Percentiles rank a stretch among this genome's conserved stretches.
phyloP scores from a whole-genome alignment of 1,284 basidiomycete genomes.

The Ganoderma sinense region DNA sequence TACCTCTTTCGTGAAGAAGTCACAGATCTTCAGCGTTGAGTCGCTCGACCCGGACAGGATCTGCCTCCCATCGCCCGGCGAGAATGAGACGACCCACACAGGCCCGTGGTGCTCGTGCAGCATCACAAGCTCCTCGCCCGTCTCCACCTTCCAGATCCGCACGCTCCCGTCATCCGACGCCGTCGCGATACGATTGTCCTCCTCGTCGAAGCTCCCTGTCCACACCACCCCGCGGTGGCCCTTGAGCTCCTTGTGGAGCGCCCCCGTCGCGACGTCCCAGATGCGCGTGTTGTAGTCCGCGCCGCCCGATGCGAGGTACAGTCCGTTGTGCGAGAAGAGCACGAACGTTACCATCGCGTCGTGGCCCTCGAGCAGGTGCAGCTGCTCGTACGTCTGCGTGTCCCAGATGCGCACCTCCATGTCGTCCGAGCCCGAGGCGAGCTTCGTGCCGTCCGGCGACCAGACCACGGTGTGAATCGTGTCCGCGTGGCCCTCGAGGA shows the following conservation, averaged over 20 bases:
- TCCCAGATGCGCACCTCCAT: neutral
- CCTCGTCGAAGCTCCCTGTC: constrained; percentile 25
- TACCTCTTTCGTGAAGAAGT: constrained; percentile 28
- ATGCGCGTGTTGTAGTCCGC: constrained; percentile 25
- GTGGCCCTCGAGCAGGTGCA: constrained; percentile 11
- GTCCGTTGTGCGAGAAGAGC: constrained; percentile 32
- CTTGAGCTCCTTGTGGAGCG: constrained; percentile 12
- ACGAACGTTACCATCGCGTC: constrained; percentile 28
- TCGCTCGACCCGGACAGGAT: constrained; percentile 28
- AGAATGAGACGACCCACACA: constrained; percentile 29
- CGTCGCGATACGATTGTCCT: constrained; percentile 22
- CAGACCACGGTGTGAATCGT: constrained; percentile 28
- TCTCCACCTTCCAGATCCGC: constrained; percentile 31
- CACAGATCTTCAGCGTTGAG: constrained; percentile 21
- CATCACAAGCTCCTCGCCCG: constrained; percentile 29
- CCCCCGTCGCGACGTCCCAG: constrained; percentile 25
- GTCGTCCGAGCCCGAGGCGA: constrained; percentile 1
- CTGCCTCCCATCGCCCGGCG: constrained; percentile 28
- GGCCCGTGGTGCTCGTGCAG: constrained; percentile 27
- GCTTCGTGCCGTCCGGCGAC: constrained; percentile 21
- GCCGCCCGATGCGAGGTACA: constrained; percentile 28
- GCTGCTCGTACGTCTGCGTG: neutral
- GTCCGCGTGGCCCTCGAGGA: constrained; percentile 25
- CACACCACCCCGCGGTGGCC: constrained; percentile 30
- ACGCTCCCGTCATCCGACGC: constrained; percentile 27